Evolutionary conservation across 805 yeast species (phyloP).

Genomic region (Ogataea polymorpha): DNA sequence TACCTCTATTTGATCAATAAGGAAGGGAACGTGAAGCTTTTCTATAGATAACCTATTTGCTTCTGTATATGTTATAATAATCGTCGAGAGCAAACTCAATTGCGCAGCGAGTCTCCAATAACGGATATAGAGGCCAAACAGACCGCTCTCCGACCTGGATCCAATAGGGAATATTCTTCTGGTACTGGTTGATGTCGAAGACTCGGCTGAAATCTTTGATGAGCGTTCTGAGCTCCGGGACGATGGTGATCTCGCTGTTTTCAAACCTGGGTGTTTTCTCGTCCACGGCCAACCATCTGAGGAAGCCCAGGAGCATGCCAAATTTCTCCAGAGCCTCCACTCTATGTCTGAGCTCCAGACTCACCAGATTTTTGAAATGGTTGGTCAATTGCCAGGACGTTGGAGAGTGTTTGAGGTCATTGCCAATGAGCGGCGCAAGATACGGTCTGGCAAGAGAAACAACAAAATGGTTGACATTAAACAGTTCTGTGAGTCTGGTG

Average conservation of each 20-base stretch:
- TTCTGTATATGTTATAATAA: slow-evolving; percentile 44
- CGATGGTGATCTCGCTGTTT: slow-evolving; percentile 79
- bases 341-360: slow-evolving; percentile 82
- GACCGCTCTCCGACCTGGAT: slow-evolving; percentile 85
- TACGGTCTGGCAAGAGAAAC: slow-evolving; percentile 93
- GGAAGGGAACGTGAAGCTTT: slow-evolving; percentile 48
- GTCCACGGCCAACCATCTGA: slow-evolving; percentile 79
- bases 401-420: slow-evolving; percentile 71
- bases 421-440: slow-evolving; percentile 81
- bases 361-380: slow-evolving; percentile 48
- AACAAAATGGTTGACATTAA: slow-evolving; percentile 90
- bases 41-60: slow-evolving; percentile 35
- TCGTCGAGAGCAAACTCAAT: slow-evolving; percentile 88
- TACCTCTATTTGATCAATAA: slow-evolving; percentile 57
- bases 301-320: slow-evolving; percentile 66
- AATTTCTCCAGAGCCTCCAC: slow-evolving; percentile 74
- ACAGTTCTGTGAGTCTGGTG: slow-evolving; percentile 83
- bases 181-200: slow-evolving; percentile 67
- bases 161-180: slow-evolving; percentile 84
- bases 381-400: slow-evolving; percentile 34
- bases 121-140: slow-evolving; percentile 87
- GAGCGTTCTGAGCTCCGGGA: slow-evolving; percentile 76
- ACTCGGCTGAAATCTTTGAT: slow-evolving; percentile 70
- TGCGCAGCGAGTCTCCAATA: slow-evolving; percentile 82
- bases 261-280: slow-evolving; percentile 80